Conservation (phyloP, 192 early-diverging fungal species). For the Coemansia sp. region DNA sequence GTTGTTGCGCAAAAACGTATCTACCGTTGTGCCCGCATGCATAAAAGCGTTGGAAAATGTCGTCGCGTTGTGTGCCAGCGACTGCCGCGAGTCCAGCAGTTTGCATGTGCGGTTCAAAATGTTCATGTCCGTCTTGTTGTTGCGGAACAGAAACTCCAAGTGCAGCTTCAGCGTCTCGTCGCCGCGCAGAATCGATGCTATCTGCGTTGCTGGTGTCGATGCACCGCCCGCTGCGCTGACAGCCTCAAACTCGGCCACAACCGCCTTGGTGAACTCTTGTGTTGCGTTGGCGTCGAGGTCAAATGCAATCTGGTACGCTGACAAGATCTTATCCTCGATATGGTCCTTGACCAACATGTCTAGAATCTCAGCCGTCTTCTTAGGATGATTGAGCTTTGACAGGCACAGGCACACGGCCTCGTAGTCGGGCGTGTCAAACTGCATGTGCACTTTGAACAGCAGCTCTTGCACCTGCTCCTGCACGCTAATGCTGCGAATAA, state of each 20-base stretch:
- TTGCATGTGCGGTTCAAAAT: conserved; percentile 93
- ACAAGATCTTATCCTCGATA: conserved; percentile 70
- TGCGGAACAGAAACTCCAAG: conserved; percentile 92
- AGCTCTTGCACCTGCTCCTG: conserved; percentile 68
- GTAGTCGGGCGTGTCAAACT: conserved; percentile 79
- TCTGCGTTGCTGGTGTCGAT: conserved; percentile 54
- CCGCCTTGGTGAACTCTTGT: conserved; percentile 90
- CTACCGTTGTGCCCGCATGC: conserved; percentile 97
- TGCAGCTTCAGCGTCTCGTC: conserved; percentile 88
- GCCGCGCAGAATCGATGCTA: conserved; percentile 83
- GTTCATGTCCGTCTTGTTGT: conserved; percentile 94
- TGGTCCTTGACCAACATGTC: conserved; percentile 61
- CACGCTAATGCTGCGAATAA: conserved; percentile 62
- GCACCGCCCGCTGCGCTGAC: conserved; percentile 11
- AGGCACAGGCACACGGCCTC: conserved; percentile 89
- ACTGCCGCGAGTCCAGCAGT: conserved; percentile 84
- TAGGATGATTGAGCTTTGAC: conserved; percentile 84
- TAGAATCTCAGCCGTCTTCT: conserved; percentile 72
- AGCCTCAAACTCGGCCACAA: conserved; percentile 58
- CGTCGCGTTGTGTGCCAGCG: conserved; percentile 92
- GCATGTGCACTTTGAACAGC: conserved; percentile 49
- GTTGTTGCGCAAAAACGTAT: conserved; percentile 96
- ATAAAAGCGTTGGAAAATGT: conserved; percentile 97
- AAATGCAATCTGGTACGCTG: conserved; percentile 97
- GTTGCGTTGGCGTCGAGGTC: conserved; percentile 96